Conservation (phyloP, 2,329 filamentous ascomycete species). For the Rhynchosporium secalis region DNA sequence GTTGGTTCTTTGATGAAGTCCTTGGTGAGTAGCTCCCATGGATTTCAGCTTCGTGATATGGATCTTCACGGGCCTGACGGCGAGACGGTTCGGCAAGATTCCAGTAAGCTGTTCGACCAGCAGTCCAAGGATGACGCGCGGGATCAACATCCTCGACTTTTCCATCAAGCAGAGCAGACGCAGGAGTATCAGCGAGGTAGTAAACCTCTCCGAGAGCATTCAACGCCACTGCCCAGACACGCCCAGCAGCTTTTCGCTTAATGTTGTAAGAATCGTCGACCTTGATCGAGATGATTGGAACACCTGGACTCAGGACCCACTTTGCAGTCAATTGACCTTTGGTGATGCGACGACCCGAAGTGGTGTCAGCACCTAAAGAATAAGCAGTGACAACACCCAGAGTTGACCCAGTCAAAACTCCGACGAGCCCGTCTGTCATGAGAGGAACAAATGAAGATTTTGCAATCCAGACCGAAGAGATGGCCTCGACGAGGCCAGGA, state of each 20-base stretch:
- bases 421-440: conserved; percentile 74
- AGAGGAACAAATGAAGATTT: conserved; percentile 73
- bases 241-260: conserved; percentile 66
- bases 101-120: conserved; percentile 79
- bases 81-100: conserved; percentile 75
- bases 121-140: conserved; percentile 73
- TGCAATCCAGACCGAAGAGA: conserved; percentile 85
- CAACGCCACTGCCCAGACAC: conserved; percentile 88
- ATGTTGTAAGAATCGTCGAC: conserved; percentile 81
- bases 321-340: conserved; percentile 81
- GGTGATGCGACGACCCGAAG: conserved; percentile 61
- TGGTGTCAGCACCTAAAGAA: conserved; percentile 61
- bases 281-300: conserved; percentile 81
- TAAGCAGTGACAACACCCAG: conserved; percentile 81
- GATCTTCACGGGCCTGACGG: conserved; percentile 69
- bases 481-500: conserved; percentile 66
- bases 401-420: conserved; percentile 81
- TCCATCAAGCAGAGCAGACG: conserved; percentile 49
- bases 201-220: conserved; percentile 93
- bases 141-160: conserved; percentile 52
- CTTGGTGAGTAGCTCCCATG: conserved; percentile 79
- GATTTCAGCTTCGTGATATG: conserved; percentile 65
- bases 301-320: conserved; percentile 89
- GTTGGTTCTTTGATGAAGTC: conserved; percentile 73
- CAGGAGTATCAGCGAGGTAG: conserved; percentile 74